phyloP scores from a whole-genome alignment of 2,329 filamentous ascomycete species.

The Arthroderma sp. region DNA sequence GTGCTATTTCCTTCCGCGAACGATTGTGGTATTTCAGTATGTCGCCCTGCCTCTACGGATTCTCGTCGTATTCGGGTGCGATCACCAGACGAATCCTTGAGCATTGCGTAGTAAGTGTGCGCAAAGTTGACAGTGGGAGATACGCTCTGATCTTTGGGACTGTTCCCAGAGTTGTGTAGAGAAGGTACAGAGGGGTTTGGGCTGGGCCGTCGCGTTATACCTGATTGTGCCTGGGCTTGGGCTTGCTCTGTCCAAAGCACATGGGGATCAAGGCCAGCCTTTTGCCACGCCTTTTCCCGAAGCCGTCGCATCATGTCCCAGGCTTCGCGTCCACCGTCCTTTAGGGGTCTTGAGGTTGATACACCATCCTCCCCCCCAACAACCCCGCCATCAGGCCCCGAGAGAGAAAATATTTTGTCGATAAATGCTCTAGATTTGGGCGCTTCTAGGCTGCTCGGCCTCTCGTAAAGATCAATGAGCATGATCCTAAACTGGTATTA shows the following conservation, averaged over 20 bases:
- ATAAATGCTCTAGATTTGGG: slow-evolving; percentile 33
- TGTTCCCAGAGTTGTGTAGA: background rate
- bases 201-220: slow-evolving; percentile 12
- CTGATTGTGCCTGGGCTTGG: slow-evolving; percentile 31
- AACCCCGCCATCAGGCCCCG: slow-evolving; percentile 32
- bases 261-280: slow-evolving; percentile 33
- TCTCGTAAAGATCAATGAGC: slow-evolving; percentile 37
- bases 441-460: slow-evolving; percentile 33
- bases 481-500: slow-evolving; percentile 25
- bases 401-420: slow-evolving; percentile 34
- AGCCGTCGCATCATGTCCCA: slow-evolving; percentile 37
- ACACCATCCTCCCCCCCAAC: slow-evolving; percentile 34
- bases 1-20: background rate
- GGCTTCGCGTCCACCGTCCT: slow-evolving; percentile 36
- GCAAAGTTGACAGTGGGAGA: slow-evolving; percentile 7
- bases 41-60: slow-evolving; percentile 4
- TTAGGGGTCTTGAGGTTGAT: slow-evolving; percentile 30
- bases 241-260: slow-evolving; percentile 35
- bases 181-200: background rate
- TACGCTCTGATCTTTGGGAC: slow-evolving; percentile 5
- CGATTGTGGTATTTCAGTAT: background rate
- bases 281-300: slow-evolving; percentile 36
- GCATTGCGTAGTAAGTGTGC: slow-evolving; percentile 11
- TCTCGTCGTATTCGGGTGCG: slow-evolving; percentile 1
- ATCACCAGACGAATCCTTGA: slow-evolving; percentile 10